Percentiles rank a stretch among this genome's conserved stretches.
These are phyloP conservation scores for Venturia aucupariae DNA, from an alignment of 2,329 filamentous ascomycete species.

Conservation along the genomic window DNA sequence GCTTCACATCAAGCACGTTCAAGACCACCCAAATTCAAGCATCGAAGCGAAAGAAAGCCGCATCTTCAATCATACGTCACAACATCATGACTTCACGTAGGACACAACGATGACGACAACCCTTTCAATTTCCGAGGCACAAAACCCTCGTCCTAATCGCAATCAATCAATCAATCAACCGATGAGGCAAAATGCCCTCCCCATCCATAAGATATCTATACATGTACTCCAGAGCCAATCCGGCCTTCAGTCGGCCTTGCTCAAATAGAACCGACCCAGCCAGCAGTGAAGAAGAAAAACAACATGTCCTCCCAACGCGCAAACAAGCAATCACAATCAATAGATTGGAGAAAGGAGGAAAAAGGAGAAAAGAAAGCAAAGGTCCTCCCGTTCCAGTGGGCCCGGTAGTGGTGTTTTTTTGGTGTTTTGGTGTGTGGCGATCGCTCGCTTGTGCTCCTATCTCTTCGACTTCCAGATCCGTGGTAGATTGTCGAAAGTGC, in stretches of 20 bases:
- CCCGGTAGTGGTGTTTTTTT: neutral
- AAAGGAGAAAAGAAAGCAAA: neutral
- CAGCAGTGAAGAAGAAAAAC: constrained; percentile 1
- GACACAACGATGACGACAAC: neutral
- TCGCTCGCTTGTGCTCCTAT: neutral
- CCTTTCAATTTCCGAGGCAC: neutral
- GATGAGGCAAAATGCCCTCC: constrained; percentile 5
- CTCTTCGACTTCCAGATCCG: neutral
- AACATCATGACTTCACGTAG: neutral
- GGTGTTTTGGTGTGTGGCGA: neutral
- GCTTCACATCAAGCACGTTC: no score
- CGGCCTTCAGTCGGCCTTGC: constrained; percentile 1
- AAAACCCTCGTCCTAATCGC: neutral
- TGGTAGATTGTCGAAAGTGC: neutral
- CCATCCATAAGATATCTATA: constrained; percentile 7
- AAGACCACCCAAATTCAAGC: no score
- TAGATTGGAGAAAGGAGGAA: neutral
- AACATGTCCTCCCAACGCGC: neutral
- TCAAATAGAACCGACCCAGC: neutral
- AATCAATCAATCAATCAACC: neutral
- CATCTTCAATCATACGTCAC: no score
- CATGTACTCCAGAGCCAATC: constrained; percentile 7
- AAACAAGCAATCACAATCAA: neutral
- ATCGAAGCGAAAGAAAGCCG: no score
- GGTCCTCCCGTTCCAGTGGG: neutral